Conservation (phyloP, 148 eudicot genomes). For the Chenopodium quinoa region DNA sequence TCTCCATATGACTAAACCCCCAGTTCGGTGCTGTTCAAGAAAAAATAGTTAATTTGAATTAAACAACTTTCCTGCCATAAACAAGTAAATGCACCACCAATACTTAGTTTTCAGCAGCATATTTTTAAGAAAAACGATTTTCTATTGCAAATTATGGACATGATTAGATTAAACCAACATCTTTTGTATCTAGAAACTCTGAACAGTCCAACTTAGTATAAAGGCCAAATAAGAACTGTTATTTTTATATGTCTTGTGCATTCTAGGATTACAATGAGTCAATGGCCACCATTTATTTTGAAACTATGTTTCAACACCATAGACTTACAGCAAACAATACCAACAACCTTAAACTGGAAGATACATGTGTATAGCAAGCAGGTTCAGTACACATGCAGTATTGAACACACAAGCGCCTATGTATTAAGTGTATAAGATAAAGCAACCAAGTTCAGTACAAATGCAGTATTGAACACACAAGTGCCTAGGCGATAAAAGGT, state of each 20-base stretch:
- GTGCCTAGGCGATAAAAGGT: not conserved
- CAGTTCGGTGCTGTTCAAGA: conserved; percentile 76
- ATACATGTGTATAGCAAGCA: not conserved
- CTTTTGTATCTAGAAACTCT: not conserved
- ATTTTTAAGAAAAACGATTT: not conserved
- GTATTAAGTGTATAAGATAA: too few species aligned
- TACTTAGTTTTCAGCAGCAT: conserved; percentile 4
- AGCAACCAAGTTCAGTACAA: not conserved
- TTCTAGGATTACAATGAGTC: not conserved
- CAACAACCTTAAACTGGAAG: not conserved
- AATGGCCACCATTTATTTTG: not conserved
- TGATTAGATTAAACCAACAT: not conserved
- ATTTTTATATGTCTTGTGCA: not conserved
- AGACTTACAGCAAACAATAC: not conserved
- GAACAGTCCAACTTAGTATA: not conserved
- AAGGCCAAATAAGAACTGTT: not conserved
- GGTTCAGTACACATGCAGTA: not conserved
- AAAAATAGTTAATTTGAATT: not conserved
- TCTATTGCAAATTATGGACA: not conserved
- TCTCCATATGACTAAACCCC: conserved; percentile 91
- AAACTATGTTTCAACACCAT: not conserved
- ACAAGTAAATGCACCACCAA: not conserved
- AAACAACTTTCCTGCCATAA: not conserved
- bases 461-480: not conserved
- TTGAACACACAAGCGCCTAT: not conserved